phyloP scores from a whole-genome alignment of 352 stramenopile genomes.

The Phytophthora hibernalis region DNA sequence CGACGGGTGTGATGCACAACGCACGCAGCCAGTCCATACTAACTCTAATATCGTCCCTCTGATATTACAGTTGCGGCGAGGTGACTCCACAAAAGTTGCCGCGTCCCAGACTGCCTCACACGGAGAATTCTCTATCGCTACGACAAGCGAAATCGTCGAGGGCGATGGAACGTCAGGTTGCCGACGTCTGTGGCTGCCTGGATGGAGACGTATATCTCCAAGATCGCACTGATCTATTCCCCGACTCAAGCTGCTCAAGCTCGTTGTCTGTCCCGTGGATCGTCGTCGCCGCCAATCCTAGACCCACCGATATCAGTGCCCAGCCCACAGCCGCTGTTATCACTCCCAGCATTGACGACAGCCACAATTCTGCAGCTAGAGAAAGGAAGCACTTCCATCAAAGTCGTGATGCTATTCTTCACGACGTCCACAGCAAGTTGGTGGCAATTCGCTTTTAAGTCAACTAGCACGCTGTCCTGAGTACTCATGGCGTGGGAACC shows the following conservation, averaged over 20 bases:
- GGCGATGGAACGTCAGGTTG: slow-evolving; percentile 8
- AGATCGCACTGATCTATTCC: neutral
- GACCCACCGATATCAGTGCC: neutral
- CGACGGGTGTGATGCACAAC: neutral
- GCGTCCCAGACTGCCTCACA: slow-evolving; percentile 9
- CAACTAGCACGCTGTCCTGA: slow-evolving; percentile 25
- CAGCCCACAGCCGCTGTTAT: neutral
- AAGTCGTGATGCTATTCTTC: neutral
- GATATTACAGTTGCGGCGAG: no score
- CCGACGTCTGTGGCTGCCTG: slow-evolving; percentile 22
- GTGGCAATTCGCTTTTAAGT: slow-evolving; percentile 40
- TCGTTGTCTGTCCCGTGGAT: slow-evolving; percentile 20
- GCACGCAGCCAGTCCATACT: neutral
- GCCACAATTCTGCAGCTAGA: neutral
- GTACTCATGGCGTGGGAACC: slow-evolving; percentile 43
- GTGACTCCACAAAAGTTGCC: neutral
- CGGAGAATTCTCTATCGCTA: neutral
- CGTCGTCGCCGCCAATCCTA: slow-evolving; percentile 8
- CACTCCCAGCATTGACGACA: neutral
- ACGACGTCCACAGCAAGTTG: slow-evolving; percentile 20
- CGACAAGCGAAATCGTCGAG: neutral
- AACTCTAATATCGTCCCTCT: neutral
- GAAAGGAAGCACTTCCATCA: neutral
- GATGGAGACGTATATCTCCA: slow-evolving; percentile 17
- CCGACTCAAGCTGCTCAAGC: neutral